These are phyloP conservation scores for Silene latifolia DNA, from an alignment of 148 eudicot genomes.

Conservation along the genomic window DNA sequence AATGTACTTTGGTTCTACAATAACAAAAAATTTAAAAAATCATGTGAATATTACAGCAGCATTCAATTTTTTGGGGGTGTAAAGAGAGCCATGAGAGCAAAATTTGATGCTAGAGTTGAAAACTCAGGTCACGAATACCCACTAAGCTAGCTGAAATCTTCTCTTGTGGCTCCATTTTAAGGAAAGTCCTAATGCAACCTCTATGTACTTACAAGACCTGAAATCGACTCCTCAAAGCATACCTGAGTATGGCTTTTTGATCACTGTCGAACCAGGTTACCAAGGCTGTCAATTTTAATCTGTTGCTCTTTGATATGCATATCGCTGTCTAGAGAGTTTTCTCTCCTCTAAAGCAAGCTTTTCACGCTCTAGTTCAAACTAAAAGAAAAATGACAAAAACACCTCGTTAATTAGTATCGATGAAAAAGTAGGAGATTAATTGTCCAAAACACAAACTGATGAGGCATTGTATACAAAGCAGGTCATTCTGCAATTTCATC, in stretches of 20 bases:
- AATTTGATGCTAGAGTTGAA: no score
- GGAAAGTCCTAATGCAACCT: slow-evolving; percentile 1
- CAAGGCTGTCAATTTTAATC: slow-evolving; percentile 57
- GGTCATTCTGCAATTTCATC: slow-evolving; percentile 80
- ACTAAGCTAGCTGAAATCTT: no score
- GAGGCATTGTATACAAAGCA: slow-evolving; percentile 55
- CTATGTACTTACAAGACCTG: background rate
- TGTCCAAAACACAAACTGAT: slow-evolving; percentile 1
- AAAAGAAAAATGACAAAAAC: slow-evolving; percentile 25
- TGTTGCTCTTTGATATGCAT: slow-evolving; percentile 72
- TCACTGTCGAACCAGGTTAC: slow-evolving; percentile 47
- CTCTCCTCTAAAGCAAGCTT: slow-evolving; percentile 88
- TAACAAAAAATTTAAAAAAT: background rate
- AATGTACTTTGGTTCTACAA: slow-evolving; percentile 32
- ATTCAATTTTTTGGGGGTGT: no score
- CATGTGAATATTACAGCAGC: slow-evolving; percentile 4
- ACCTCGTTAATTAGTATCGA: background rate
- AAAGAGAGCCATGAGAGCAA: no score
- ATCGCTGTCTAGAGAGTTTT: slow-evolving; percentile 69
- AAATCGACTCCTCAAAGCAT: slow-evolving; percentile 8
- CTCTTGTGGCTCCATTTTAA: no score
- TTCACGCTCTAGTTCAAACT: slow-evolving; percentile 87
- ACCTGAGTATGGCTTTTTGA: slow-evolving; percentile 45
- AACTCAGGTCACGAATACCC: no score
- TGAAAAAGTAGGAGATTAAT: slow-evolving; percentile 1